A percentile compares a stretch with the other conserved stretches of the same genome.
Evolutionary conservation across 139 green algal species (phyloP).

Genomic region (Pleodorina starrii): DNA sequence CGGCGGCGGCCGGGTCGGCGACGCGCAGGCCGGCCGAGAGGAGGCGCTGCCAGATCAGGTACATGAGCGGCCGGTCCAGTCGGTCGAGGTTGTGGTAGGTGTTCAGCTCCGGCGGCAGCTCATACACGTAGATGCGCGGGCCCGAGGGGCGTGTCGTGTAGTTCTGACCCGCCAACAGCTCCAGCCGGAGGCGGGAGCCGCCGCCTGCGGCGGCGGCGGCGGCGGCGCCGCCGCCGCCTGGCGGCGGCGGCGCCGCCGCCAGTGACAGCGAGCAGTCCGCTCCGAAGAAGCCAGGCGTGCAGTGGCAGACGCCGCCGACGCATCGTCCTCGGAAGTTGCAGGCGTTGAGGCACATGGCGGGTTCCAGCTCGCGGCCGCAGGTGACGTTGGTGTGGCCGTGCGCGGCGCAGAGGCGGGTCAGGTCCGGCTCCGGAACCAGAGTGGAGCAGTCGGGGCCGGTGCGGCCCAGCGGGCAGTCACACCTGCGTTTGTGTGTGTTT

Average conservation of each 20-base stretch:
- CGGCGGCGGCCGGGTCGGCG: constrained; percentile 30
- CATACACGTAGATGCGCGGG: constrained; percentile 61
- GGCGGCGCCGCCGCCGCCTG: neutral
- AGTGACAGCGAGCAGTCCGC: constrained; percentile 57
- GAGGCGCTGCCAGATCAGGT: constrained; percentile 53
- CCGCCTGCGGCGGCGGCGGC: neutral
- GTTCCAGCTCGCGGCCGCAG: constrained; percentile 24
- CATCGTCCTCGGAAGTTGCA: constrained; percentile 53
- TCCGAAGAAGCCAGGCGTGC: constrained; percentile 50
- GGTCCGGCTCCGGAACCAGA: neutral
- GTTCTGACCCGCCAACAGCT: constrained; percentile 47
- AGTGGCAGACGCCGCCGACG: constrained; percentile 52
- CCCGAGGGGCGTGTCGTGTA: constrained; percentile 29
- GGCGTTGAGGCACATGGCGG: constrained; percentile 49
- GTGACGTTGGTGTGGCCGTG: constrained; percentile 17
- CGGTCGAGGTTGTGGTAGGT: constrained; percentile 20
- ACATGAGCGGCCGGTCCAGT: constrained; percentile 47
- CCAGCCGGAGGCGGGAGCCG: neutral
- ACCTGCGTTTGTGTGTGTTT: too few species aligned
- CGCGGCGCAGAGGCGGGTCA: neutral
- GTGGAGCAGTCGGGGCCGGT: constrained; percentile 38
- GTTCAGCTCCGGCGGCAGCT: constrained; percentile 52
- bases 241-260: too few species aligned
- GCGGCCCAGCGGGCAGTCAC: constrained; percentile 52
- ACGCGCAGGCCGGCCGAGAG: constrained; percentile 36